Percentiles rank a stretch among this genome's conserved stretches.
Conservation (phyloP, 768 basidiomycete genomes). For the Cystobasidium ongulense region DNA sequence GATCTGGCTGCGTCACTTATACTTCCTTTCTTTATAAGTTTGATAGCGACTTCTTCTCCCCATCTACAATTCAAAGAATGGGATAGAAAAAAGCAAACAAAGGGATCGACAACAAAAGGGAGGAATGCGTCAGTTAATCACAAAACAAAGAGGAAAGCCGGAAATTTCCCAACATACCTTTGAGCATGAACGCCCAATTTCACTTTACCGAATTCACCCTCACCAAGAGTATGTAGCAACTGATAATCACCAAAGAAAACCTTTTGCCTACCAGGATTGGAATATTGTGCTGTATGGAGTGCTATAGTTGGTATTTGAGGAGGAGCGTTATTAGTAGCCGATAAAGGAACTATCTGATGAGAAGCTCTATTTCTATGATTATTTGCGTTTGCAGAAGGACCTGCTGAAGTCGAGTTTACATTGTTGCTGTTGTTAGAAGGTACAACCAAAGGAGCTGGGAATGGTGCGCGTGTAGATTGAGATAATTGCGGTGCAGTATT, state of each 20-base stretch:
- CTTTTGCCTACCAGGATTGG: slow-evolving; percentile 45
- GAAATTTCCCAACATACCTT: slow-evolving; percentile 7
- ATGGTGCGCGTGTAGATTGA: slow-evolving; percentile 10
- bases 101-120: not conserved
- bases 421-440: not conserved
- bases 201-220: slow-evolving; percentile 98
- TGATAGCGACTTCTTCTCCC: slow-evolving; percentile 98
- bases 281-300: slow-evolving; percentile 32
- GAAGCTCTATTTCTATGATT: slow-evolving; percentile 22
- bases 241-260: slow-evolving; percentile 81
- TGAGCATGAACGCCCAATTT: slow-evolving; percentile 89
- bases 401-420: not conserved
- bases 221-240: slow-evolving; percentile 87
- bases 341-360: slow-evolving; percentile 15
- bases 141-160: not conserved
- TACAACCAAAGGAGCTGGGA: not conserved
- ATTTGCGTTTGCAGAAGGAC: not conserved
- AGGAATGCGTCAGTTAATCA: not conserved
- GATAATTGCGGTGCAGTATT: slow-evolving; percentile 7
- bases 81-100: not conserved
- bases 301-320: slow-evolving; percentile 18
- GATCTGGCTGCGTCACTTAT: slow-evolving; percentile 68
- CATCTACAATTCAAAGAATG: slow-evolving; percentile 46
- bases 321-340: not conserved
- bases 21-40: slow-evolving; percentile 86